Conservation (phyloP, 495 filamentous ascomycete genomes). For the Talaromyces borbonicus region DNA sequence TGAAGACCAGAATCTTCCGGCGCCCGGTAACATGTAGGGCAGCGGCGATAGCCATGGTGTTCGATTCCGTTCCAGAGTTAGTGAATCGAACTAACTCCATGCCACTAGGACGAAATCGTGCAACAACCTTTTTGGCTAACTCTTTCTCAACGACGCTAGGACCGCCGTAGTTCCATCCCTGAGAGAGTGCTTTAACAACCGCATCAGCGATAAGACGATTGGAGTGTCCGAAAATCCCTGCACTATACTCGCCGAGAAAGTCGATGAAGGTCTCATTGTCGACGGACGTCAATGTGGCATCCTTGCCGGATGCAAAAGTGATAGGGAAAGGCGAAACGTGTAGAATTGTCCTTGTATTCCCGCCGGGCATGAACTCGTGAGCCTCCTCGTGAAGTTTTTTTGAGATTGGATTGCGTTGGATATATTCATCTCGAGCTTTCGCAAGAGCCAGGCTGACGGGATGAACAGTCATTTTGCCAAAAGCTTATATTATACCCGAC, state of each 20-base stretch:
- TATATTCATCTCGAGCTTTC: constrained; percentile 12
- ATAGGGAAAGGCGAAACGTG: constrained; percentile 49
- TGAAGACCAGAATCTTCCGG: constrained; percentile 25
- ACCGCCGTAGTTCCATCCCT: constrained; percentile 23
- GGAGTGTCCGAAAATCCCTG: constrained; percentile 38
- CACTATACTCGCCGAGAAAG: constrained; percentile 33
- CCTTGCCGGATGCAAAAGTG: constrained; percentile 30
- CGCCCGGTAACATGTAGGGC: constrained; percentile 18
- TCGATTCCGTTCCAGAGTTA: constrained; percentile 32
- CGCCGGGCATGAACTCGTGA: constrained; percentile 39
- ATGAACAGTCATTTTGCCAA: not conserved
- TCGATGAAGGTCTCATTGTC: constrained; percentile 38
- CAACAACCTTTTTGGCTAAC: constrained; percentile 17
- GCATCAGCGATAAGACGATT: constrained; percentile 25
- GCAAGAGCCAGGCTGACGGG: not conserved
- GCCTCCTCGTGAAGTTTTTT: constrained; percentile 25
- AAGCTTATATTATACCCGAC: too few relatives aligned
- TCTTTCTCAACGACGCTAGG: constrained; percentile 19
- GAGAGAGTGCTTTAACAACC: constrained; percentile 14
- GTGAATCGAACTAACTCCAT: constrained; percentile 28
- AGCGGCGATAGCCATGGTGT: constrained; percentile 24
- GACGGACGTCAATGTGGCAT: constrained; percentile 21
- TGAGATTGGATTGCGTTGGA: constrained; percentile 23
- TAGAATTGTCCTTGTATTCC: constrained; percentile 51
- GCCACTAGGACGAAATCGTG: constrained; percentile 14